Evolutionary conservation across 345 rosid genomes (phyloP), one percentile per base, ranked within the genome.

Genomic region (Abelmoschus esculentus): DNA sequence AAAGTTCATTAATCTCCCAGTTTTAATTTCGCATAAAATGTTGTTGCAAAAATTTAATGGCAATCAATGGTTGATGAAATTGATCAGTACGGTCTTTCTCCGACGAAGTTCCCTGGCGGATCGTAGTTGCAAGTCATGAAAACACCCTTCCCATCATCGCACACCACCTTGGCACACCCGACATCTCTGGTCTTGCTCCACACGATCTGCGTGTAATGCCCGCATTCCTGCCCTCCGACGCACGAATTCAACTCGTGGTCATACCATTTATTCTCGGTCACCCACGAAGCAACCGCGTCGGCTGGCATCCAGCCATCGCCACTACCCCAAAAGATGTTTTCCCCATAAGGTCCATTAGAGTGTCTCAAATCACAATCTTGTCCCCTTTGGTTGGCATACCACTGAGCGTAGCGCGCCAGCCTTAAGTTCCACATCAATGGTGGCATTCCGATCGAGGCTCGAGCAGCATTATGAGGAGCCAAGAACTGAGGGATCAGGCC

Each of bases 281-380:
- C 50, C 98, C 98, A 93, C 13, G 83, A 82, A 7, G 70, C 65
- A 18, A 76, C 96, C 0, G 97, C 98, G 80, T 87, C 82, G 0
- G 78, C 81, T 5, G 97, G 88, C 60, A 67, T 78, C 96, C 93
- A 90, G 38, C 77, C 88, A 0, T 42, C 5, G 38, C 98, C 98
- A 47, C 98, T 89, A 12, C 98, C 98, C 97, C 98, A 93, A 53
- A 93, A 93, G 26, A 93, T 82, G 74, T 93, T 93, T 86, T 93
- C 98, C 6, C 98, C 98, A 26, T 80, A 90, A 2, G 89, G 86
- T 1, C 98, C 97, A 1, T 89, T 85, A 0, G 98, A 93, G 67
- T 93, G 98, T 73, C 44, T 74, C 69, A 93, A 32, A 0, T 78
- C 82, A 42, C 97, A 93, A 74, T 93, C 98, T 6, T 10, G 55